phyloP scores from a whole-genome alignment of 768 basidiomycete genomes.

The Russula brevipes region DNA sequence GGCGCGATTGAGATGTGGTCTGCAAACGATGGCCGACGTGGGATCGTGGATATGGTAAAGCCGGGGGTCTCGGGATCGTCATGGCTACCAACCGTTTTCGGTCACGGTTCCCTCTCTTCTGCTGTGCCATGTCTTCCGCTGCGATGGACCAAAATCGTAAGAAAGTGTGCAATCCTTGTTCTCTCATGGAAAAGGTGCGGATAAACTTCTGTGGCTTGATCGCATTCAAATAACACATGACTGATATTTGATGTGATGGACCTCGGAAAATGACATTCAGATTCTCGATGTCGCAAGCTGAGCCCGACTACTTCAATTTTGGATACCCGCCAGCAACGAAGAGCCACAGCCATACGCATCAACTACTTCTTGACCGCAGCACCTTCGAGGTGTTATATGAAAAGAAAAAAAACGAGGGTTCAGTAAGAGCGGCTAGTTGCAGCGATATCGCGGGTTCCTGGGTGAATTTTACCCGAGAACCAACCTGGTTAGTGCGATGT shows the following conservation, averaged over 20 bases:
- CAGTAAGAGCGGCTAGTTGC: no score
- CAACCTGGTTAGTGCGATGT: background rate
- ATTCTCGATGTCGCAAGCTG: background rate
- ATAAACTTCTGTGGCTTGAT: slow-evolving; percentile 17
- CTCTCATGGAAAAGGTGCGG: slow-evolving; percentile 11
- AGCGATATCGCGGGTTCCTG: slow-evolving; percentile 7
- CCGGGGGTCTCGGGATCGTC: background rate
- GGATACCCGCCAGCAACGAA: background rate
- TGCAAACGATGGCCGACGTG: no score
- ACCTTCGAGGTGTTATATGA: background rate
- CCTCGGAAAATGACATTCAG: background rate
- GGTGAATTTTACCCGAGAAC: background rate
- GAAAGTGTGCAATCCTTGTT: background rate
- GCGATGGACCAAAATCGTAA: background rate
- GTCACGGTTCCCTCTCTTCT: background rate
- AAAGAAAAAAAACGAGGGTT: background rate
- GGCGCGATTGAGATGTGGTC: background rate
- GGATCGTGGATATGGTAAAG: no score
- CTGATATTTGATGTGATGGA: background rate
- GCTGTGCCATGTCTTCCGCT: background rate
- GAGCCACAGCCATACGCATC: background rate
- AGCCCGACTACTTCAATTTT: background rate
- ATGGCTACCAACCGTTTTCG: background rate
- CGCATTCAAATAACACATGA: background rate
- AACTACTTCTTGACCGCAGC: slow-evolving; percentile 5